phyloP scores from a whole-genome alignment of 768 basidiomycete genomes.

The Collybiopsis luxurians region DNA sequence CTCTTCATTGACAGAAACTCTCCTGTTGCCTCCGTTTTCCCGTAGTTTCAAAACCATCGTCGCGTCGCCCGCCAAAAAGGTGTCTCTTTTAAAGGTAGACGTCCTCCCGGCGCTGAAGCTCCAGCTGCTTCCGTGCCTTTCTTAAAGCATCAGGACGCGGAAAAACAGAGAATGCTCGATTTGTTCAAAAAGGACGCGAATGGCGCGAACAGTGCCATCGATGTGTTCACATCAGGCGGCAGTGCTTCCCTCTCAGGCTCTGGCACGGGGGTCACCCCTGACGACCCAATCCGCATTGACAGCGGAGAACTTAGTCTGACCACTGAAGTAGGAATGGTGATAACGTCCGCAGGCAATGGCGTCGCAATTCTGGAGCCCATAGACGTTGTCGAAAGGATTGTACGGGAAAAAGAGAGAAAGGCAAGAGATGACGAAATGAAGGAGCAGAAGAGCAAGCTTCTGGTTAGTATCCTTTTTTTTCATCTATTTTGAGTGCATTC shows the following conservation, averaged over 20 bases:
- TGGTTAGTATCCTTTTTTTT: not conserved
- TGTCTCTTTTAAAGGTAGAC: not conserved
- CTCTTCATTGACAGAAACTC: too few species aligned
- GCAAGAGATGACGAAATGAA: not conserved
- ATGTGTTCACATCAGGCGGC: too few species aligned
- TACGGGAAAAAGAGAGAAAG: not conserved
- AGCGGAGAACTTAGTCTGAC: not conserved
- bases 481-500: not conserved
- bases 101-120: not conserved
- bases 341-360: not conserved
- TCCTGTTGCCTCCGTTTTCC: not conserved
- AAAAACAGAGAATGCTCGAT: not conserved
- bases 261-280: not conserved
- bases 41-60: slow-evolving; percentile 56
- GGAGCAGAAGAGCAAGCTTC: not conserved
- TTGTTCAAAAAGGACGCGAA: not conserved
- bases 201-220: too few species aligned
- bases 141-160: not conserved
- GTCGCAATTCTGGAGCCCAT: not conserved
- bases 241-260: not conserved
- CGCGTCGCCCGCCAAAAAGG: not conserved
- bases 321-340: not conserved
- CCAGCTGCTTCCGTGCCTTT: not conserved
- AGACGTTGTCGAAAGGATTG: not conserved
- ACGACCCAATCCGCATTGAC: not conserved